phyloP scores from a whole-genome alignment of 1,284 basidiomycete species.

The Papiliotrema laurentii region DNA sequence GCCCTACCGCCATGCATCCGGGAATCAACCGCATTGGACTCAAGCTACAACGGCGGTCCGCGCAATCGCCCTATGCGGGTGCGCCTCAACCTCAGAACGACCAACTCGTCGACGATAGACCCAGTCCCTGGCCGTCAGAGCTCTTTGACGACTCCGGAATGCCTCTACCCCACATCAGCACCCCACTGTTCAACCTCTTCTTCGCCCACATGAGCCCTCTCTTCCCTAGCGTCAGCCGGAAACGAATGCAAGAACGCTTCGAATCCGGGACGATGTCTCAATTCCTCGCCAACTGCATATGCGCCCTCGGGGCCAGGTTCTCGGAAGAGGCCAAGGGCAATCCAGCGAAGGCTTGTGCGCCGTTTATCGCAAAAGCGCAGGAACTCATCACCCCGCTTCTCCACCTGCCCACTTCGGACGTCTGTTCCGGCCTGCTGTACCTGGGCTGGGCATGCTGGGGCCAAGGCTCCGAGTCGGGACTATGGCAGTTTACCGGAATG shows the following conservation, averaged over 20 bases:
- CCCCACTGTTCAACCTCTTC: constrained; percentile 47
- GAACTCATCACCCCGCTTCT: constrained; percentile 48
- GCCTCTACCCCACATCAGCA: constrained; percentile 42
- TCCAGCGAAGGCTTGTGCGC: constrained; percentile 38
- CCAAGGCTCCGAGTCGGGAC: constrained; percentile 48
- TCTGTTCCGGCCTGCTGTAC: constrained; percentile 45
- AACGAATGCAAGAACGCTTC: constrained; percentile 45
- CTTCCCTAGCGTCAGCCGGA: constrained; percentile 45
- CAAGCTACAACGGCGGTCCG: constrained; percentile 43
- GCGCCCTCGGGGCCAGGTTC: constrained; percentile 44
- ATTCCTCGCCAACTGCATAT: constrained; percentile 47
- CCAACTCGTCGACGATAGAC: constrained; percentile 2
- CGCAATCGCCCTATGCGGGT: constrained; percentile 20
- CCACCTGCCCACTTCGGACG: constrained; percentile 49
- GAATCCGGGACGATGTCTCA: constrained; percentile 49
- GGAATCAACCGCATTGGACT: constrained; percentile 50
- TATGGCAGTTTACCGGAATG: constrained; percentile 48
- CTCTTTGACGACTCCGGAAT: constrained; percentile 45
- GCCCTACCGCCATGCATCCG: constrained; percentile 44
- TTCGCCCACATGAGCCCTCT: constrained; percentile 45
- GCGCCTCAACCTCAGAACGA: constrained; percentile 26
- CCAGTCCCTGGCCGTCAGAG: constrained; percentile 21
- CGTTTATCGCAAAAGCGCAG: constrained; percentile 51
- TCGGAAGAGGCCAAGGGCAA: constrained; percentile 10
- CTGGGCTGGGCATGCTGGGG: constrained; percentile 50